Evolutionary conservation across 2,329 filamentous ascomycete species (phyloP).

Genomic region (Dactylellina sp.): DNA sequence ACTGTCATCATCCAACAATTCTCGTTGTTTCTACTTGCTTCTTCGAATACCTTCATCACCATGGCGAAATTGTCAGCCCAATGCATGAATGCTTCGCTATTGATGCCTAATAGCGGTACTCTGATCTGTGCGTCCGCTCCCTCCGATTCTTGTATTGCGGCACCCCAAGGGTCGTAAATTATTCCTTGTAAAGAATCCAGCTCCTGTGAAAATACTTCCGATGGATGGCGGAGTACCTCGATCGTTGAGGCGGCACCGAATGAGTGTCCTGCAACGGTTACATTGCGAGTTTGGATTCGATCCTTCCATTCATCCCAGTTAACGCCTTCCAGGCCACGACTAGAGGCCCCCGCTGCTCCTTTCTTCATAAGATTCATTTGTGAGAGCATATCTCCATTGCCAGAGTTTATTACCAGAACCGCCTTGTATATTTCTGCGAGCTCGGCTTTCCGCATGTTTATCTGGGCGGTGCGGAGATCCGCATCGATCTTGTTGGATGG

Average conservation of each 20-base stretch:
- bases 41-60: slow-evolving; percentile 70
- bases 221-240: slow-evolving; percentile 70
- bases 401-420: slow-evolving; percentile 69
- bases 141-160: slow-evolving; percentile 66
- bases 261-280: slow-evolving; percentile 74
- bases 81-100: slow-evolving; percentile 77
- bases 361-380: slow-evolving; percentile 65
- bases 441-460: slow-evolving; percentile 73
- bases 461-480: slow-evolving; percentile 72
- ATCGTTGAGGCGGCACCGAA: slow-evolving; percentile 75
- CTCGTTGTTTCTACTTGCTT: slow-evolving; percentile 67
- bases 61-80: slow-evolving; percentile 74
- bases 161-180: slow-evolving; percentile 75
- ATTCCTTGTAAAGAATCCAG: slow-evolving; percentile 71
- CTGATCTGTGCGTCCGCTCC: slow-evolving; percentile 66
- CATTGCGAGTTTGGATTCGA: slow-evolving; percentile 69
- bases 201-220: slow-evolving; percentile 67
- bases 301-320: slow-evolving; percentile 71
- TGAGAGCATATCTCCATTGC: slow-evolving; percentile 65
- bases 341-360: slow-evolving; percentile 71
- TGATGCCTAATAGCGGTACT: slow-evolving; percentile 73
- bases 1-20: slow-evolving; percentile 69
- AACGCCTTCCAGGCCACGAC: slow-evolving; percentile 67
- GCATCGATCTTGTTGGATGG: slow-evolving; percentile 73
- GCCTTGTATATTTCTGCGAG: slow-evolving; percentile 73